A percentile compares a stretch with the other conserved stretches of the same genome.
phyloP scores from a whole-genome alignment of 495 filamentous ascomycete genomes.

The Podospora comata region DNA sequence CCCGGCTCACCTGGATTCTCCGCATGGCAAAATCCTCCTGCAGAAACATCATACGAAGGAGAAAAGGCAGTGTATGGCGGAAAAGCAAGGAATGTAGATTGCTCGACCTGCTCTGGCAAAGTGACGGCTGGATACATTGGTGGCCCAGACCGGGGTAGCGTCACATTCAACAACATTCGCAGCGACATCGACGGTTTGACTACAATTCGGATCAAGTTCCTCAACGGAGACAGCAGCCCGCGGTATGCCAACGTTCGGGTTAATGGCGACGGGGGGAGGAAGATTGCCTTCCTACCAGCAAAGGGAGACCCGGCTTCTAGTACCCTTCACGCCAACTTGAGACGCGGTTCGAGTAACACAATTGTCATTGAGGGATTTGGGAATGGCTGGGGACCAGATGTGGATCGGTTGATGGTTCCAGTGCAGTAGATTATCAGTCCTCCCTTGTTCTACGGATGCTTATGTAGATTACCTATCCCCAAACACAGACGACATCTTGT shows the following conservation, averaged over 20 bases:
- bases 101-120: constrained; percentile 46
- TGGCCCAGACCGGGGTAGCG: constrained; percentile 44
- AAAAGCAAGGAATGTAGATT: constrained; percentile 39
- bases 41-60: constrained; percentile 51
- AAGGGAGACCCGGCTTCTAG: constrained; percentile 35
- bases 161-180: constrained; percentile 45
- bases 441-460: too few species aligned
- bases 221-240: constrained; percentile 51
- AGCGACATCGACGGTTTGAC: constrained; percentile 47
- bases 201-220: constrained; percentile 53
- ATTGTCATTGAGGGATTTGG: constrained; percentile 48
- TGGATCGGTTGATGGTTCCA: constrained; percentile 57
- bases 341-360: constrained; percentile 42
- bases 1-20: constrained; percentile 38
- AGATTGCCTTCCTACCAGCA: constrained; percentile 49
- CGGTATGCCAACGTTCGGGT: constrained; percentile 54
- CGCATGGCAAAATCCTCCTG: constrained; percentile 40
- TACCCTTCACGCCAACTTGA: constrained; percentile 43
- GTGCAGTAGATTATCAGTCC: constrained; percentile 19
- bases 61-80: constrained; percentile 40
- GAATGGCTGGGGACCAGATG: constrained; percentile 52
- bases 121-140: constrained; percentile 54
- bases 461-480: too few species aligned
- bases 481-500: too few species aligned
- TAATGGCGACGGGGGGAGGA: constrained; percentile 49